Conservation (phyloP, 2,329 filamentous ascomycete genomes). For the Chrysosporium queenslandicum region DNA sequence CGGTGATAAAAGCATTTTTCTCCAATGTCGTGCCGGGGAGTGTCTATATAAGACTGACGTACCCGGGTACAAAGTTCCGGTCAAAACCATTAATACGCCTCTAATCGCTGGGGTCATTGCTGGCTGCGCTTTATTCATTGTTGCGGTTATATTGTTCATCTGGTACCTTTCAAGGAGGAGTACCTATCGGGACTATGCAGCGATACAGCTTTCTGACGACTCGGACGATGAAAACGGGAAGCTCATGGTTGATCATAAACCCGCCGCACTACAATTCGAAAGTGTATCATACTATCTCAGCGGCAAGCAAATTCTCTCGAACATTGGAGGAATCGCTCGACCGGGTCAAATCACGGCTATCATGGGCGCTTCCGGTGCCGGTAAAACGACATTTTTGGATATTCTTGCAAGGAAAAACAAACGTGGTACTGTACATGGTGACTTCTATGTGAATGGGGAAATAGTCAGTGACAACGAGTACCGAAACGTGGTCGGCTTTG, state of each 20-base stretch:
- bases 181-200: constrained; percentile 50
- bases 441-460: constrained; percentile 90
- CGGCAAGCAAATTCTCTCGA: constrained; percentile 71
- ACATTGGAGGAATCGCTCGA: constrained; percentile 75
- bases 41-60: constrained; percentile 89
- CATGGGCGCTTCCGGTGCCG: constrained; percentile 95
- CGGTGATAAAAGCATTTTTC: constrained; percentile 77
- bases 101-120: constrained; percentile 91
- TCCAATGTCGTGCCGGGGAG: constrained; percentile 76
- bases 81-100: constrained; percentile 94
- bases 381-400: constrained; percentile 94
- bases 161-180: constrained; percentile 82
- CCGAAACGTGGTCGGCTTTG: constrained; percentile 86
- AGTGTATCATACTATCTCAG: constrained; percentile 80
- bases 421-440: constrained; percentile 63
- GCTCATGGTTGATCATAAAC: constrained; percentile 84
- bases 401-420: constrained; percentile 97
- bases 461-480: constrained; percentile 77
- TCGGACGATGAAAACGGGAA: constrained; percentile 79
- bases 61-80: constrained; percentile 75
- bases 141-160: constrained; percentile 68
- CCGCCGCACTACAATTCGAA: constrained; percentile 77
- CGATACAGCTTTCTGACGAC: constrained; percentile 70
- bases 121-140: constrained; percentile 71
- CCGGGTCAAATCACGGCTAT: constrained; percentile 95